Evolutionary conservation across 208 protist genomes (phyloP).

Genomic region (Trypanosoma scelopori): DNA sequence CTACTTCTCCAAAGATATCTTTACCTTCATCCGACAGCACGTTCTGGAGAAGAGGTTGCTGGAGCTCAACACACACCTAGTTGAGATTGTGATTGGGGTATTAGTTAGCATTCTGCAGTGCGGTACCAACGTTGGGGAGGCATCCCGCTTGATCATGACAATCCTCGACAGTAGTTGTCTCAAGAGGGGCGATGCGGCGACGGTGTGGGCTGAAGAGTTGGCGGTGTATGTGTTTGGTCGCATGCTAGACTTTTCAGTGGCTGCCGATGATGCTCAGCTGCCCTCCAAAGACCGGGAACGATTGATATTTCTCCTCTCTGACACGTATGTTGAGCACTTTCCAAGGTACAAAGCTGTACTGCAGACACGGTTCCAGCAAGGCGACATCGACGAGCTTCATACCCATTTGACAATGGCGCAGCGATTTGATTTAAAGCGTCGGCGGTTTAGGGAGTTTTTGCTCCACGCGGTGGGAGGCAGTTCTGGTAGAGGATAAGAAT

Average conservation of each 20-base stretch:
- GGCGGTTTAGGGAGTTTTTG: constrained; percentile 65
- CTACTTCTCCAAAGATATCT: constrained; percentile 64
- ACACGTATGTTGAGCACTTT: constrained; percentile 49
- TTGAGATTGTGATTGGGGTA: constrained; percentile 35
- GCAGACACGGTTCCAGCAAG: constrained; percentile 28
- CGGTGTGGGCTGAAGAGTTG: constrained; percentile 33
- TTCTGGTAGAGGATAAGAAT: not conserved
- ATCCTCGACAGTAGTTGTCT: constrained; percentile 25
- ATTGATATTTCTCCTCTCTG: constrained; percentile 36
- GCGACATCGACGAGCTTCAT: constrained; percentile 51
- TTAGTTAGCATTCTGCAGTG: constrained; percentile 43
- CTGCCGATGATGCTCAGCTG: constrained; percentile 28
- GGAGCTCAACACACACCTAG: constrained; percentile 31
- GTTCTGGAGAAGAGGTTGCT: constrained; percentile 48
- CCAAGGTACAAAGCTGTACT: constrained; percentile 40
- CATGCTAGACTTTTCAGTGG: constrained; percentile 42
- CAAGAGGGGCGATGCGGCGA: constrained; percentile 13
- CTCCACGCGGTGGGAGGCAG: not conserved
- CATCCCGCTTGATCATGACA: constrained; percentile 39
- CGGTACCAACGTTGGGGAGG: constrained; percentile 35
- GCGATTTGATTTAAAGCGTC: constrained; percentile 39
- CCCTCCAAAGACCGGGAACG: constrained; percentile 34
- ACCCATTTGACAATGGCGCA: constrained; percentile 45
- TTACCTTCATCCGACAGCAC: constrained; percentile 46
- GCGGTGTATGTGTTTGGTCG: constrained; percentile 36